These are phyloP conservation scores for Ampelomyces quisqualis DNA, from an alignment of 2,329 filamentous ascomycete genomes.

Conservation along the genomic window DNA sequence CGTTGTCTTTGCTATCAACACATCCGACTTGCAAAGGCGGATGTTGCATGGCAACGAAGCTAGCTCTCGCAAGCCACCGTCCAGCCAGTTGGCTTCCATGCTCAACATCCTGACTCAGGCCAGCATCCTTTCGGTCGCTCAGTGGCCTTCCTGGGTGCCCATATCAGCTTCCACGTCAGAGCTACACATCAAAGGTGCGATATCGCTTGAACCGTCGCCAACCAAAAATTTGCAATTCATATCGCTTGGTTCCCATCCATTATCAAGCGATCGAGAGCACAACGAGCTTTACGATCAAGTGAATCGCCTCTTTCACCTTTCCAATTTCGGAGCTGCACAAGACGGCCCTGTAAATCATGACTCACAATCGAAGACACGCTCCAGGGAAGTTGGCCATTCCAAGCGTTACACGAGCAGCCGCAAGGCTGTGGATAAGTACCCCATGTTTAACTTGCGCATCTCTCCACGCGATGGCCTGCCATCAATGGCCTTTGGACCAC, in stretches of 20 bases:
- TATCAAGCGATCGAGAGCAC: conserved; percentile 57
- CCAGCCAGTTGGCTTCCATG: conserved; percentile 22
- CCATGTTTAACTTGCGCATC: conserved; percentile 84
- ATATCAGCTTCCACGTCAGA: conserved; percentile 65
- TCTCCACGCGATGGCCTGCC: conserved; percentile 37
- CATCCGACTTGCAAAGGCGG: not conserved
- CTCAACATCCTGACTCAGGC: conserved; percentile 63
- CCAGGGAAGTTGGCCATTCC: conserved; percentile 49
- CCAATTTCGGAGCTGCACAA: conserved; percentile 69
- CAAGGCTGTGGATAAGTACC: conserved; percentile 77
- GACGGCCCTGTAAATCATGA: too few relatives aligned
- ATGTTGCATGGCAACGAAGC: too few relatives aligned
- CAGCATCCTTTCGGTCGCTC: conserved; percentile 58
- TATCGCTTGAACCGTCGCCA: conserved; percentile 70
- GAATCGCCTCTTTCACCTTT: conserved; percentile 74
- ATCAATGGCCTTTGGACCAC: conserved; percentile 18
- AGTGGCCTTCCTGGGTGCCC: conserved; percentile 65
- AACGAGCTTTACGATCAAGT: conserved; percentile 74
- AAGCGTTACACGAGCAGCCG: conserved; percentile 55
- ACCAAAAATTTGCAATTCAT: conserved; percentile 78
- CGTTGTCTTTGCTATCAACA: conserved; percentile 40
- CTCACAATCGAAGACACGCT: conserved; percentile 42
- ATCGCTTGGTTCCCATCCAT: conserved; percentile 70
- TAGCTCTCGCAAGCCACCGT: conserved; percentile 13
- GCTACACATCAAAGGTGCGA: conserved; percentile 66